These are phyloP conservation scores for Solanum bulbocastanum DNA, from an alignment of 257 asterid genomes.

Conservation along the genomic window DNA sequence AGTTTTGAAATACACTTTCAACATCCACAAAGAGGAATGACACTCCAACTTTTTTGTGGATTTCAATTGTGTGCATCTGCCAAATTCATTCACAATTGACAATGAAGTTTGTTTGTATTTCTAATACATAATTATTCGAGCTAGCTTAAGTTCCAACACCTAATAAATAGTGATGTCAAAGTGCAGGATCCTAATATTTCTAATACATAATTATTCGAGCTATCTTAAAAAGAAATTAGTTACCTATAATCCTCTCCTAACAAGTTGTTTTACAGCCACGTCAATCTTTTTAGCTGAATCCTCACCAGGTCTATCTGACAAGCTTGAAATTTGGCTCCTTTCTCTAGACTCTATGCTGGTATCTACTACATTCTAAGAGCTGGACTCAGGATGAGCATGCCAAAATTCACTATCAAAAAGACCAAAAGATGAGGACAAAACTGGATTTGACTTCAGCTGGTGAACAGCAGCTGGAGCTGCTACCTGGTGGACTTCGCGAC, in stretches of 20 bases:
- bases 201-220: background rate
- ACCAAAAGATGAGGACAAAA: conserved; percentile 17
- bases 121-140: too few relatives aligned
- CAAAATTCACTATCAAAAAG: conserved; percentile 30
- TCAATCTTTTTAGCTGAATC: conserved; percentile 47
- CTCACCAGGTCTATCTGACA: conserved; percentile 36
- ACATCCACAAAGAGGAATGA: too few relatives aligned
- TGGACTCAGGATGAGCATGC: conserved; percentile 27
- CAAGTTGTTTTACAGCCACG: conserved; percentile 77
- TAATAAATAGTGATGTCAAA: background rate
- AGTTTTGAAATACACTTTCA: too few relatives aligned
- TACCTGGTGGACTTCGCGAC: too few relatives aligned
- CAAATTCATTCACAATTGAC: too few relatives aligned
- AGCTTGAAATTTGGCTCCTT: conserved; percentile 27
- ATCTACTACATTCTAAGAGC: conserved; percentile 29
- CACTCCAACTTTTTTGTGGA: too few relatives aligned
- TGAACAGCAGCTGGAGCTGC: too few relatives aligned
- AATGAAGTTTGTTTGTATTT: too few relatives aligned
- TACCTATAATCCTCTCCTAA: conserved; percentile 76
- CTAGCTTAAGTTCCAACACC: background rate
- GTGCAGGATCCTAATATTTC: background rate
- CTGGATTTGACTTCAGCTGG: conserved; percentile 11
- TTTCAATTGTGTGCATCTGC: too few relatives aligned
- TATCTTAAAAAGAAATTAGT: background rate
- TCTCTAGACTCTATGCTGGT: conserved; percentile 36